Evolutionary conservation across 176 grass and related monocot species (phyloP), one percentile per base, ranked within the genome.

Genomic region (Calamus simplicifolius): DNA sequence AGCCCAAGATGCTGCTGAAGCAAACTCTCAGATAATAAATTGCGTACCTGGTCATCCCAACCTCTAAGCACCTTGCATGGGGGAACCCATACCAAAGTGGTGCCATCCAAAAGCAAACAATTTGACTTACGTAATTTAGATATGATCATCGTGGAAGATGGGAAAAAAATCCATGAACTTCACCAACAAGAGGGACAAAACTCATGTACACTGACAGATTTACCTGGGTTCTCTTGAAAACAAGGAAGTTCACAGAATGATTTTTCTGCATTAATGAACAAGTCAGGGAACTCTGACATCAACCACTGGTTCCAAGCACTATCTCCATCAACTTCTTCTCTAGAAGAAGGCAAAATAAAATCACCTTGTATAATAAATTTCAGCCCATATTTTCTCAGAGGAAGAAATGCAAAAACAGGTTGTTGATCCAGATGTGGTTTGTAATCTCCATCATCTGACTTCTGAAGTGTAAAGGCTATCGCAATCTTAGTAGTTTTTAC

Each of bases 221-320:
- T 97, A 73, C 83, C 92, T 68, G 80, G 83, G 50, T 67, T 76
- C n/a, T 69, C 70, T 57, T 75, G 58, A 52, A 85, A 97, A 66
- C 83, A 97, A 60, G 84, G 79, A 68, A 97, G 92, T 54, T 67
- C 72, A 77, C 77, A 91, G 75, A 97, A 91, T 30, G 87, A 82
- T 80, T 78, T 74, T 74, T 77, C 73, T 18, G 87, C 75, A 58
- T 65, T 74, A 27, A 97, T 59, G 67, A 97, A 91, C 50, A 97
- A 72, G 72, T 77, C 72, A 50, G 92, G 92, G 48, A 85, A 88
- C 77, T 97, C 87, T 10, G 92, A 90, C 43, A 97, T 23, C 58
- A 97, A 81, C 92, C 92, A 97, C 61, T 97, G 92, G 54, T 97
- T 97, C 92, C 92, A 97, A 58, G 92, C 81, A 77, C 79, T 97